These are phyloP conservation scores for Agaricus blazei DNA, from an alignment of 768 basidiomycete genomes.

Conservation along the genomic window DNA sequence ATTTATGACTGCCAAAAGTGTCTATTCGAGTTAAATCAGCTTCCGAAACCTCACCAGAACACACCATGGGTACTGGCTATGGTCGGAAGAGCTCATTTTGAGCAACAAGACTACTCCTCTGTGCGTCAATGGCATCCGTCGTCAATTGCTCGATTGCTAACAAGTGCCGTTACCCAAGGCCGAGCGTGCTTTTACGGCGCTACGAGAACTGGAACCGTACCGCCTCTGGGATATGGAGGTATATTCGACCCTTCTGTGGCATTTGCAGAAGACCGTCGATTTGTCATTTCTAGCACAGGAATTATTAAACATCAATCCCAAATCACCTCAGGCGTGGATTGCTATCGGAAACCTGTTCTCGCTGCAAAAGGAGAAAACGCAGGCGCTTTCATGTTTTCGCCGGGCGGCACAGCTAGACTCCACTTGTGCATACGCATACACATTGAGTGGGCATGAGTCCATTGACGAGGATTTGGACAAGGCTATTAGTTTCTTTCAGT, in stretches of 20 bases:
- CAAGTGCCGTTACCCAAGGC: conserved; percentile 45
- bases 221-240: conserved; percentile 91
- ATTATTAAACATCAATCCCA: conserved; percentile 78
- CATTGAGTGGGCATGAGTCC: conserved; percentile 94
- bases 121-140: conserved; percentile 43
- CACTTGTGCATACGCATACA: conserved; percentile 91
- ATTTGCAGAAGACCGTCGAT: conserved; percentile 76
- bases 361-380: conserved; percentile 87
- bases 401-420: conserved; percentile 89
- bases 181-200: conserved; percentile 80
- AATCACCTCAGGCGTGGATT: conserved; percentile 89
- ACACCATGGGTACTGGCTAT: conserved; percentile 77
- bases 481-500: conserved; percentile 88
- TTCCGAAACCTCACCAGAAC: conserved; percentile 70
- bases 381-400: conserved; percentile 91
- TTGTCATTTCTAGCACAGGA: conserved; percentile 94
- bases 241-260: conserved; percentile 95
- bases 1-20: conserved; percentile 74
- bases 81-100: conserved; percentile 86
- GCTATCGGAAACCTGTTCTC: conserved; percentile 96
- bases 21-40: conserved; percentile 67
- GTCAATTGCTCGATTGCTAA: too few species aligned
- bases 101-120: conserved; percentile 81
- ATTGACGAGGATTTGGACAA: conserved; percentile 94
- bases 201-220: conserved; percentile 85